Evolutionary conservation across 1,284 basidiomycete species (phyloP).

Genomic region (Schizophyllum amplum): DNA sequence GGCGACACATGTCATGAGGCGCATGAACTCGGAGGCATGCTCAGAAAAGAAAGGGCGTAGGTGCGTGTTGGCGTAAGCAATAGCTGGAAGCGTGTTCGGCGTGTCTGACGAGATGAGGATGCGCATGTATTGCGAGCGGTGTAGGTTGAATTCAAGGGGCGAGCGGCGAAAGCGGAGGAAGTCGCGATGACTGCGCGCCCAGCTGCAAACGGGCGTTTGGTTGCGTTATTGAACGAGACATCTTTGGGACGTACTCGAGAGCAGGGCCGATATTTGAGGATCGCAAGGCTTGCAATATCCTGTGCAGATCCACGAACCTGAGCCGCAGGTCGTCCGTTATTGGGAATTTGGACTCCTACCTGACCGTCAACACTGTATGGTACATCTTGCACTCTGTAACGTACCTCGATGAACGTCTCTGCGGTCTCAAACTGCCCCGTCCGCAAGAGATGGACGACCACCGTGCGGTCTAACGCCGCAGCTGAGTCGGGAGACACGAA

Average conservation of each 20-base stretch:
- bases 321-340: constrained; percentile 49
- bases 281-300: constrained; percentile 63
- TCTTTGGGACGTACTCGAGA: constrained; percentile 47
- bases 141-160: constrained; percentile 78
- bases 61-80: constrained; percentile 67
- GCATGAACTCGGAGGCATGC: constrained; percentile 60
- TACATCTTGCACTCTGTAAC: constrained; percentile 15
- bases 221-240: constrained; percentile 4
- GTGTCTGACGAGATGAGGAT: constrained; percentile 55
- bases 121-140: constrained; percentile 79
- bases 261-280: constrained; percentile 66
- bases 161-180: constrained; percentile 68
- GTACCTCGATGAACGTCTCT: constrained; percentile 62
- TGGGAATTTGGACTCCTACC: constrained; percentile 62
- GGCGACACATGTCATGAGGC: constrained; percentile 69
- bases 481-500: constrained; percentile 57
- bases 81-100: constrained; percentile 47
- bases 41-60: constrained; percentile 63
- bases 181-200: constrained; percentile 59
- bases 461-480: constrained; percentile 60
- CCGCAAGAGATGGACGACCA: constrained; percentile 71
- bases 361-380: neutral
- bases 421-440: constrained; percentile 75
- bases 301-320: constrained; percentile 67
- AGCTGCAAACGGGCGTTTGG: constrained; percentile 39